Conservation (phyloP, 371 early-diverging fungal species). For the Mucor saturninus region DNA sequence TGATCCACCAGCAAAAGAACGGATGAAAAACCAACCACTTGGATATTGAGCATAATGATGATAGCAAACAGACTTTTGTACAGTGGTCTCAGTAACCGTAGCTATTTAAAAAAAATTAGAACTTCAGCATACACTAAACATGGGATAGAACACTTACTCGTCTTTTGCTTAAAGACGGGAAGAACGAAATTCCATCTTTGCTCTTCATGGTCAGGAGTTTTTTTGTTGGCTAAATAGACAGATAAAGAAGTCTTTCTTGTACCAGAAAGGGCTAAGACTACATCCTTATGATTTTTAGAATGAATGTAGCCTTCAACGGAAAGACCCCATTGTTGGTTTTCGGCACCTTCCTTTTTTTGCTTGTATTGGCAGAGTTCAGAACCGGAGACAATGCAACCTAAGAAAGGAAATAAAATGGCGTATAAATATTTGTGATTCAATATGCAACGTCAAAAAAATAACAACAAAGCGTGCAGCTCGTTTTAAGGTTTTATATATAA, state of each 20-base stretch:
- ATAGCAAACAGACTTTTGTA: constrained; percentile 33
- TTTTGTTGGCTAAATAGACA: constrained; percentile 29
- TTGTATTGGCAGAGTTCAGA: constrained; percentile 49
- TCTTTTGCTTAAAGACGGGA: constrained; percentile 50
- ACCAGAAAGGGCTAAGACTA: constrained; percentile 37
- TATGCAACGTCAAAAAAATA: not conserved
- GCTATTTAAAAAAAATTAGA: constrained; percentile 12
- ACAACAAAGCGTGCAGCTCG: no score
- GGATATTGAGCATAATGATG: constrained; percentile 51
- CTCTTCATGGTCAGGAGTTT: constrained; percentile 41
- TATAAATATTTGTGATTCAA: constrained; percentile 8
- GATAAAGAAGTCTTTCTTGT: not conserved
- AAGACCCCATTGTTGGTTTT: constrained; percentile 53
- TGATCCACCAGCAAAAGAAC: constrained; percentile 30
- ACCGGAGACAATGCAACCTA: constrained; percentile 37
- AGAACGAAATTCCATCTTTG: constrained; percentile 57
- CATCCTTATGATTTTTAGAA: constrained; percentile 25
- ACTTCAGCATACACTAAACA: not conserved
- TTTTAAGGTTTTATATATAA: not conserved
- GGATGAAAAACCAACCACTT: constrained; percentile 51
- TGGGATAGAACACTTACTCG: constrained; percentile 22
- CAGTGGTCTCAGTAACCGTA: constrained; percentile 27
- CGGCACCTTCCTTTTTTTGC: constrained; percentile 38
- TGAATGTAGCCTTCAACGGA: constrained; percentile 48
- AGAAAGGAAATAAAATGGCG: constrained; percentile 2